phyloP scores from a whole-genome alignment of 2,329 filamentous ascomycete species.

The Catunica adiposa region DNA sequence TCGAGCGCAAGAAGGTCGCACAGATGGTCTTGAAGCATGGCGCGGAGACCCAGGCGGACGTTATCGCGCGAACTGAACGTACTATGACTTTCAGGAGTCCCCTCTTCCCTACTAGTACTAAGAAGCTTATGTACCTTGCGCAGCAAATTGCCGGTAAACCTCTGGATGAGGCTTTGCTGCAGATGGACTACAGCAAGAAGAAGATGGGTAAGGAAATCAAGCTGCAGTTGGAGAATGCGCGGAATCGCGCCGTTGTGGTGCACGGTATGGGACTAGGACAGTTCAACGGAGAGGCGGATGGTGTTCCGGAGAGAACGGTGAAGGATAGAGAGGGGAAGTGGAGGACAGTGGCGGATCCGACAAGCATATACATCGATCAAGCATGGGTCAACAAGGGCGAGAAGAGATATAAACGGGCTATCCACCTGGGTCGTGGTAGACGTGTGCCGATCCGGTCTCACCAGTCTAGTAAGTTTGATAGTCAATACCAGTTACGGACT shows the following conservation, averaged over 20 bases:
- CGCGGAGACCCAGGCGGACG: conserved; percentile 38
- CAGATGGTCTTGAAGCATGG: conserved; percentile 47
- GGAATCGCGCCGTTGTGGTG: conserved; percentile 62
- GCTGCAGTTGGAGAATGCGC: conserved; percentile 64
- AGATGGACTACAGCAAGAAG: conserved; percentile 95
- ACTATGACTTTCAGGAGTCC: conserved; percentile 43
- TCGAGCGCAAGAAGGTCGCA: conserved; percentile 73
- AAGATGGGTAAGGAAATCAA: conserved; percentile 68
- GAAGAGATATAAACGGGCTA: conserved; percentile 38
- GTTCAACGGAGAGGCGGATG: conserved; percentile 19
- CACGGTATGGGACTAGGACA: conserved; percentile 68
- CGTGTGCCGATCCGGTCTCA: conserved; percentile 53
- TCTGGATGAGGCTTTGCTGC: conserved; percentile 80
- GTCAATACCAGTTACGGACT: background rate
- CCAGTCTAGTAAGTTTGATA: conserved; percentile 49
- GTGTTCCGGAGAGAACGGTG: conserved; percentile 32
- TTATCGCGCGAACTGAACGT: conserved; percentile 48
- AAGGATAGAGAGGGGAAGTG: conserved; percentile 59
- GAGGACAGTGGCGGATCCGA: conserved; percentile 54
- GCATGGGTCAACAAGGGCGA: conserved; percentile 78
- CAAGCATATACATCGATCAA: conserved; percentile 77
- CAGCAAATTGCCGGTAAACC: conserved; percentile 84
- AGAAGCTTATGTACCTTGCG: conserved; percentile 78
- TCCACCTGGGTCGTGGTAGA: conserved; percentile 61
- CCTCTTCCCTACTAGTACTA: conserved; percentile 66